These are phyloP conservation scores for Aristolochia contorta DNA, from an alignment of 164 flowering plant species.

Conservation along the genomic window DNA sequence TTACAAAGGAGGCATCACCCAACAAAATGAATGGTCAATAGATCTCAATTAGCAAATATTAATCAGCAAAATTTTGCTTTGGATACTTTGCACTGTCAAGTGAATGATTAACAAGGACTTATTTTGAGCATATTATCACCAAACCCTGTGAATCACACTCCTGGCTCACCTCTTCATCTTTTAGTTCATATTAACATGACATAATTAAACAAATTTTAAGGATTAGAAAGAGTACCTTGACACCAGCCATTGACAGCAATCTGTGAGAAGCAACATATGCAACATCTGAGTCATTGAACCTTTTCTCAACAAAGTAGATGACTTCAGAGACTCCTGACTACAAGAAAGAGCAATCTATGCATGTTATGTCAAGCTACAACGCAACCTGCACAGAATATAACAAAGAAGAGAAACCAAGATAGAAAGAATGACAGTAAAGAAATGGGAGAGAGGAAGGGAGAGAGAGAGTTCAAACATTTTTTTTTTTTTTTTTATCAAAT, in stretches of 20 bases:
- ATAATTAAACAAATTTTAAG: background rate
- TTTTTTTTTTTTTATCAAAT: background rate
- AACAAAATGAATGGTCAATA: too few species aligned
- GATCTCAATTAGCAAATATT: too few species aligned
- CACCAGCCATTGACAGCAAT: constrained; percentile 72
- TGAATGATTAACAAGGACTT: too few species aligned
- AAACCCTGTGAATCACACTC: background rate
- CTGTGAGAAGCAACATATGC: constrained; percentile 73
- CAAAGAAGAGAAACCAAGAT: background rate
- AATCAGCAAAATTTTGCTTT: too few species aligned
- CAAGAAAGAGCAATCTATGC: constrained; percentile 4
- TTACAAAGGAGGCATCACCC: too few species aligned
- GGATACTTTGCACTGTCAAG: too few species aligned
- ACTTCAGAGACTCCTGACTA: constrained; percentile 94
- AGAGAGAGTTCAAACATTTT: background rate
- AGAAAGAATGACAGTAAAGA: too few species aligned
- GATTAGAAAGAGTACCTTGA: constrained; percentile 42
- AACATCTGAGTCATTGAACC: constrained; percentile 38
- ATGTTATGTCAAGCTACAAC: too few species aligned
- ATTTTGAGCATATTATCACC: background rate
- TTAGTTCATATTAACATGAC: background rate
- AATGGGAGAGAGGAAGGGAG: too few species aligned
- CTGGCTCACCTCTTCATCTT: background rate
- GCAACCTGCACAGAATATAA: background rate
- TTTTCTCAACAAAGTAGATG: constrained; percentile 78